Percentiles rank a stretch among this genome's conserved stretches.
These are phyloP conservation scores for Ophiostoma angusticollis DNA, from an alignment of 2,329 filamentous ascomycete genomes.

Conservation along the genomic window DNA sequence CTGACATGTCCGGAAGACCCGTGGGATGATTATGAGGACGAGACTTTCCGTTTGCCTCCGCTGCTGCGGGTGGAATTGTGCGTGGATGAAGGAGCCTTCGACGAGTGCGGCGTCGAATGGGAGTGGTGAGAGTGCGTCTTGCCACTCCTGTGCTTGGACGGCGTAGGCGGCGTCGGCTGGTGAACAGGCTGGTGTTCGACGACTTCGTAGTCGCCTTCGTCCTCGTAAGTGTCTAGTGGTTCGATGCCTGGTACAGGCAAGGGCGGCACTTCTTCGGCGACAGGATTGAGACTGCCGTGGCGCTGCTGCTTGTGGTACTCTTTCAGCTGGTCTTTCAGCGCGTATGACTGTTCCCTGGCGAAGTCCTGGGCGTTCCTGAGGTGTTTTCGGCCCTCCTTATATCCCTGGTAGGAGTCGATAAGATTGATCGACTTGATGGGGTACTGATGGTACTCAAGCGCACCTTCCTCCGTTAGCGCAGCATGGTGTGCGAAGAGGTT, in stretches of 20 bases:
- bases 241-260: neutral
- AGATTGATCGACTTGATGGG: constrained; percentile 10
- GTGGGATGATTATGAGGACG: neutral
- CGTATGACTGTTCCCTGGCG: constrained; percentile 7
- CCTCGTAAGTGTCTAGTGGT: neutral
- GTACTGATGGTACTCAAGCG: too few species aligned
- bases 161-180: constrained; percentile 2
- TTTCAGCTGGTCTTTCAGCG: constrained; percentile 6
- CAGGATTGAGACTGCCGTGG: neutral
- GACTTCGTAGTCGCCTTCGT: neutral
- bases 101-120: too few species aligned
- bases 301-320: constrained; percentile 1
- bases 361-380: constrained; percentile 6
- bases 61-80: neutral
- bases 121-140: too few species aligned
- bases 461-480: neutral
- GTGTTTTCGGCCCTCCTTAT: constrained; percentile 1
- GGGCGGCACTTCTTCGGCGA: neutral
- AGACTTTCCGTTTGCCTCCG: constrained; percentile 5
- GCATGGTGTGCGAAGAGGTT: constrained; percentile 19
- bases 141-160: too few species aligned
- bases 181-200: neutral
- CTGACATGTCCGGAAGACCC: neutral
- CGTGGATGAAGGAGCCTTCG: too few species aligned
- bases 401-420: neutral